Evolutionary conservation across 352 stramenopile genomes (phyloP).

Genomic region (Phytophthora cryptogea): DNA sequence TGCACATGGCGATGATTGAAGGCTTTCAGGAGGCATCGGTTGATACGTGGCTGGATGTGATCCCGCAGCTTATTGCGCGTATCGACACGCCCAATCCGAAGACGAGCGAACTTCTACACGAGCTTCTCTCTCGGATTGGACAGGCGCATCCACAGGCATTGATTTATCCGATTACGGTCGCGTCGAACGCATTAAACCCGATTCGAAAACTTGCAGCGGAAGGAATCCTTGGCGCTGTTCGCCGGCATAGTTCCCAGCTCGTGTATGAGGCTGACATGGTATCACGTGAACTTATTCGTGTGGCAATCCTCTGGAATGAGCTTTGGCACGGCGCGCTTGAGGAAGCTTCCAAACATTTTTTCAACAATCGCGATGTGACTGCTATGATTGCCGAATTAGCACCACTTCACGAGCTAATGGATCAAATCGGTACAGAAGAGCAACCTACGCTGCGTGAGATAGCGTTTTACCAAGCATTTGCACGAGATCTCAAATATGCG

Average conservation of each 20-base stretch:
- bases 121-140: constrained; percentile 92
- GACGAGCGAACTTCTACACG: constrained; percentile 82
- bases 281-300: constrained; percentile 97
- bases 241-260: constrained; percentile 94
- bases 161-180: constrained; percentile 99
- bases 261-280: constrained; percentile 98
- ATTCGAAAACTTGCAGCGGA: constrained; percentile 93
- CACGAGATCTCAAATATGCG: constrained; percentile 88
- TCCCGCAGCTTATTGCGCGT: constrained; percentile 97
- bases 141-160: constrained; percentile 97
- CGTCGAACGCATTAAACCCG: constrained; percentile 94
- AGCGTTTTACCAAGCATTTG: constrained; percentile 91
- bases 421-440: constrained; percentile 67
- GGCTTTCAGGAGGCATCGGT: constrained; percentile 95
- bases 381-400: constrained; percentile 97
- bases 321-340: constrained; percentile 98
- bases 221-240: constrained; percentile 95
- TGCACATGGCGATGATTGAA: constrained; percentile 73
- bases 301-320: constrained; percentile 99
- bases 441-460: constrained; percentile 83
- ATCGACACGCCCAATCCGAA: constrained; percentile 82
- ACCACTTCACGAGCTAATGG: constrained; percentile 93
- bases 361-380: constrained; percentile 96
- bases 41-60: constrained; percentile 99
- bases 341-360: constrained; percentile 97